Base-by-base conservation (phyloP, 1,284 basidiomycete species). In the Schizophyllum commune region DNA sequence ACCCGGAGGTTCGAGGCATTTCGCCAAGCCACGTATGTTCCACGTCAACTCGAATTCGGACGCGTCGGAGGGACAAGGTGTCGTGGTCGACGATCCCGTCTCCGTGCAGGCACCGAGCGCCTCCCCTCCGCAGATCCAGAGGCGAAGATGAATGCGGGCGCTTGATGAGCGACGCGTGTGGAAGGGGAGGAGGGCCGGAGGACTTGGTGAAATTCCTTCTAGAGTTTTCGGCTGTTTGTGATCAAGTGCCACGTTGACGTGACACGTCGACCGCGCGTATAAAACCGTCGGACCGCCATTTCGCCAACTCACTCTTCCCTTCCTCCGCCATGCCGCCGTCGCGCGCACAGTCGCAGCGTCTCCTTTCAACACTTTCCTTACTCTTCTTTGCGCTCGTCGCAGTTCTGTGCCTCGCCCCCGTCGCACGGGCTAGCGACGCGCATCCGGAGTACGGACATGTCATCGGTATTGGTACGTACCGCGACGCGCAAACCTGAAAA, bases 391-490 rank as follows among this genome's bases (percentile, higher is more conserved):
- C 85, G 62, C 74, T 89, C 72, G 64, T 89, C 63, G 85, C 87
- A 59, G 64, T 90, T 67, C 68, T 89, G 68, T 82, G 81, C 72
- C 74, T 89, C 61, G 86, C 79, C 69, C 84, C 87, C 13, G 74
- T 80, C 56, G 74, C 77, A 61, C 77, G 75, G 47, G 86, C 86
- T 54, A 83, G 88, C 61, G 86, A 88, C 52, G 62, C 73, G 13
- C 74, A 74, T 57, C 72, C 77, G 39, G 88, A 94, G 68, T 95
- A 93, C 75, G 95, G 95, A 64, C 90, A 91, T 55, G 95, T 98
- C 57, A 97, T 97, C 74, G 95, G 93, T 83, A 97, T 97, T 72
- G 94, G 92, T 90, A 69, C 67, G 86, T 82, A 51, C 22, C 20
- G 53, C 9, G 47, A n/a, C 11, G 32, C 15, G 21, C 34, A 15